Base-by-base conservation (phyloP, 208 protist species). In the Herpetomonas tarakana region DNA sequence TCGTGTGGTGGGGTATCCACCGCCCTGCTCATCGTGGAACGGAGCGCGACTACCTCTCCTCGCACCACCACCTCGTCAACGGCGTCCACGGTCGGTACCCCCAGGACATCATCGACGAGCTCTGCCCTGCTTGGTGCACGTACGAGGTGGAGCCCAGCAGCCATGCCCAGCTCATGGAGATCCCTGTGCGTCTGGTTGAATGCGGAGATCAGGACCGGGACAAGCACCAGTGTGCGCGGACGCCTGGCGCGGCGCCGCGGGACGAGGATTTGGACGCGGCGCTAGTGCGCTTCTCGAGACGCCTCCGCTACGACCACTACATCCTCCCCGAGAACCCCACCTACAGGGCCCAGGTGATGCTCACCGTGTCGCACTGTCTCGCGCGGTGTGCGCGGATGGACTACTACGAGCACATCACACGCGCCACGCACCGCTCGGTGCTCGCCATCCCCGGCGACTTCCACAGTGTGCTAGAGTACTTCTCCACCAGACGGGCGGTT, bases 1-100 rank as follows among this genome's bases (percentile, higher is more conserved):
- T 91, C 21, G 84, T 91, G 31, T 91, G 84, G 80, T 91, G 84
- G 81, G 84, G 84, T 11, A 63, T 81, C 51, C 70, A 86, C 56
- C 84, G 80, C 25, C 70, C 58, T 19, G 71, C 87, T 25, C 84
- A 91, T 52, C 86, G 80, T 75, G 58, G 87, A 38, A 78, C 88
- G 24, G 77, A 88, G 28, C 78, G 87, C 62, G 80, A 91, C 47
- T 91, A 88, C 58, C 45, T 91, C 7, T 71, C 83, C 2, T 30
- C 62, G 12, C 27, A 44, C n/a, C 68, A 63, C 28, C 72, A 69
- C 53, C 61, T 83, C 16, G 12, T 39, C 1, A 72, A 81, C 6
- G 77, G 62, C 1, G 62, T 86, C 21, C 62, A 72, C 9, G 74
- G 77, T 35, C 73, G 80, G 30, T 71, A 88, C 56, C 1, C 18